These are phyloP conservation scores for Haplosporangium sp. DNA, from an alignment of 371 early-diverging fungal species.

Conservation along the genomic window DNA sequence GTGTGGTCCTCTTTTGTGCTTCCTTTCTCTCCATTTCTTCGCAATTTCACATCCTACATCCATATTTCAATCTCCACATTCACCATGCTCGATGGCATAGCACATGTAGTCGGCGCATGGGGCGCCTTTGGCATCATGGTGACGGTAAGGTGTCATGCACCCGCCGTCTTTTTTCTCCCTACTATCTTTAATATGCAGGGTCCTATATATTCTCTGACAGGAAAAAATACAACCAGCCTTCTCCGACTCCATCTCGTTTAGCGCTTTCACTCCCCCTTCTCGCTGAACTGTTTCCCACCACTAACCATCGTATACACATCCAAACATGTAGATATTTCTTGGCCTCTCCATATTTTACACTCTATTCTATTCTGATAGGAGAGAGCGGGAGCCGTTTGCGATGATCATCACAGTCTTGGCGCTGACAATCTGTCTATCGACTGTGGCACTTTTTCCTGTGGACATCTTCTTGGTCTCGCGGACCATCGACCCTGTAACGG, in stretches of 20 bases:
- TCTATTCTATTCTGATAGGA: slow-evolving; percentile 66
- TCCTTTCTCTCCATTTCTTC: not conserved
- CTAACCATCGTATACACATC: not conserved
- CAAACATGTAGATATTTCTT: slow-evolving; percentile 57
- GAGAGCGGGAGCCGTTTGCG: slow-evolving; percentile 68
- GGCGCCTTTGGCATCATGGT: slow-evolving; percentile 54
- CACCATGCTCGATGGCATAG: slow-evolving; percentile 33
- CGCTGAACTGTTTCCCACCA: not conserved
- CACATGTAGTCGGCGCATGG: slow-evolving; percentile 50
- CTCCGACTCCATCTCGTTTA: not conserved
- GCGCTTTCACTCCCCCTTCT: not conserved
- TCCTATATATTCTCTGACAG: not conserved
- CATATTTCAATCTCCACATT: not conserved
- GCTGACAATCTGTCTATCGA: slow-evolving; percentile 64
- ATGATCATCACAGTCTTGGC: slow-evolving; percentile 63
- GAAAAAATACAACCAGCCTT: not conserved
- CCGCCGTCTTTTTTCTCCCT: not conserved
- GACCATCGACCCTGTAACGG: slow-evolving; percentile 66
- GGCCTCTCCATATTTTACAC: slow-evolving; percentile 64
- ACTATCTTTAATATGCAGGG: not conserved
- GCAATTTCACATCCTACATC: not conserved
- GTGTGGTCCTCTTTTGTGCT: not conserved
- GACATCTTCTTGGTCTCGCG: slow-evolving; percentile 78
- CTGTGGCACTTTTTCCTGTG: slow-evolving; percentile 69
- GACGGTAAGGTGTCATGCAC: slow-evolving; percentile 21